Percentiles rank a stretch among this genome's conserved stretches.
Evolutionary conservation across 164 flowering plant genomes (phyloP).

Genomic region (Vitis labrusca): DNA sequence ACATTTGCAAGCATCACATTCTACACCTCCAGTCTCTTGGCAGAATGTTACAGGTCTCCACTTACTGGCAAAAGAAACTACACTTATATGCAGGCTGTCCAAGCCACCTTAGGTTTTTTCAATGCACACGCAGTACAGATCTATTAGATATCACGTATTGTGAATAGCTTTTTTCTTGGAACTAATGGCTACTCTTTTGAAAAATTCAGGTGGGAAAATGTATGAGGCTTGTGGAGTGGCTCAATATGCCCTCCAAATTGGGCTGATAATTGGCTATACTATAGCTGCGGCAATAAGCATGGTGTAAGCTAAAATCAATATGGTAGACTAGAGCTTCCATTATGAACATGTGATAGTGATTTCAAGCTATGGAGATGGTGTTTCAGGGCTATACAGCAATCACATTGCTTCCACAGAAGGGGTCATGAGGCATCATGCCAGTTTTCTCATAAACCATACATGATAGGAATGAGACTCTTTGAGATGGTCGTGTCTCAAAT

Average conservation of each 20-base stretch:
- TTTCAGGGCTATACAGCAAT: constrained; percentile 39
- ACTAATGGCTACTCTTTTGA: no score
- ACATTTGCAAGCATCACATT: constrained; percentile 34
- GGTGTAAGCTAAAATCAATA: constrained; percentile 34
- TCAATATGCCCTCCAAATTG: constrained; percentile 35
- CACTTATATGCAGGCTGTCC: constrained; percentile 50
- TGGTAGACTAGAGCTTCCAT: no score
- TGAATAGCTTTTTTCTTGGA: no score
- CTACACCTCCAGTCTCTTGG: constrained; percentile 42
- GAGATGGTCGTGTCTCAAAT: constrained; percentile 47
- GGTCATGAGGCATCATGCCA: constrained; percentile 38
- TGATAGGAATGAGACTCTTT: constrained; percentile 35
- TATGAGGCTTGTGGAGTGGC: constrained; percentile 29
- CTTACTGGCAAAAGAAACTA: constrained; percentile 45
- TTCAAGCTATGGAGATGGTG: neutral
- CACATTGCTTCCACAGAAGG: constrained; percentile 44
- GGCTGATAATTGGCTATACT: constrained; percentile 42
- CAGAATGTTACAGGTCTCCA: constrained; percentile 52
- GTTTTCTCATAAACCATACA: constrained; percentile 29
- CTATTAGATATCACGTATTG: no score
- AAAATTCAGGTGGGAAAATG: constrained; percentile 30
- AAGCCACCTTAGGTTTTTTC: constrained; percentile 34
- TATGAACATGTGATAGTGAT: no score
- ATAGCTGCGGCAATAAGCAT: constrained; percentile 54
- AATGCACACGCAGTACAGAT: neutral